phyloP scores from a whole-genome alignment of 1,284 basidiomycete species.

The Agroathelia rolfsii region DNA sequence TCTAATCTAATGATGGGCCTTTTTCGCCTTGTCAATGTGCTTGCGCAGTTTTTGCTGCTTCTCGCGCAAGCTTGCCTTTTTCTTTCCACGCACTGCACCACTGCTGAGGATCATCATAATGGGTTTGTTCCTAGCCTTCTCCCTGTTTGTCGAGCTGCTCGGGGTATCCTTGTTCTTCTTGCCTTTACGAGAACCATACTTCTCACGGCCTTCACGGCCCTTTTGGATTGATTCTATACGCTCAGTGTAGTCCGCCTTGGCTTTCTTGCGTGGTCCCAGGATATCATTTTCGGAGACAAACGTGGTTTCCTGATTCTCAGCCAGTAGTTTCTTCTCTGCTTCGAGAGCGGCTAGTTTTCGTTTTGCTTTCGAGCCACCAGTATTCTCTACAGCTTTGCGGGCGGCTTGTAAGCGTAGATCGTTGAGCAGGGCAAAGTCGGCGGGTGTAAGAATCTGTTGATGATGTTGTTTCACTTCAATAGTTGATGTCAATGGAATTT shows the following conservation, averaged over 20 bases:
- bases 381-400: conserved; percentile 59
- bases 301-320: conserved; percentile 38
- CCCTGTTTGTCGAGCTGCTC: conserved; percentile 80
- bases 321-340: conserved; percentile 47
- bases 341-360: conserved; percentile 80
- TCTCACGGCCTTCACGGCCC: conserved; percentile 92
- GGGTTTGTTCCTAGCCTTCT: conserved; percentile 87
- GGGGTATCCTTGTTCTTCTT: conserved; percentile 77
- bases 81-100: conserved; percentile 71
- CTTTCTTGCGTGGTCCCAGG: conserved; percentile 88
- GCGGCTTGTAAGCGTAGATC: conserved; percentile 83
- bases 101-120: conserved; percentile 87
- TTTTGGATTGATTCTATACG: conserved; percentile 87
- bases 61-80: conserved; percentile 79
- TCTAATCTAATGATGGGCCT: conserved; percentile 35
- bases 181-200: conserved; percentile 84
- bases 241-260: conserved; percentile 91
- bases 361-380: conserved; percentile 72
- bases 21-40: conserved; percentile 66
- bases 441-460: conserved; percentile 87
- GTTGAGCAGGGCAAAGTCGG: conserved; percentile 90
- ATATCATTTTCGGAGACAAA: conserved; percentile 91
- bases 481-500: background rate
- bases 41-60: conserved; percentile 73
- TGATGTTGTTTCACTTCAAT: conserved; percentile 7